phyloP scores from a whole-genome alignment of 306 rosid species.

The Rosa lucieae region DNA sequence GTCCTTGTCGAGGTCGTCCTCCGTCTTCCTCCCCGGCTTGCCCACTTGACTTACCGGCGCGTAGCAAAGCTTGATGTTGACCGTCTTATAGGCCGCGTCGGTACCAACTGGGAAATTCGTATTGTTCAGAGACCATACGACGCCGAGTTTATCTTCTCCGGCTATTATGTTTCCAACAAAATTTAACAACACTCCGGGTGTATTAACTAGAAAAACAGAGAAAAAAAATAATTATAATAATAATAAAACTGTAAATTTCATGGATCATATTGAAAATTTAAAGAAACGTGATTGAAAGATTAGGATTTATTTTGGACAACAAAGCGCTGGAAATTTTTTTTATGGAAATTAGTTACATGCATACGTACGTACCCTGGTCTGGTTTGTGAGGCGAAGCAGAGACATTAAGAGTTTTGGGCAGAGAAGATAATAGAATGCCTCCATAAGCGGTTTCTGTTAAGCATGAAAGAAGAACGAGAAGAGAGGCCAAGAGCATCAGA shows the following conservation, averaged over 20 bases:
- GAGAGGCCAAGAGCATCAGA: slow-evolving; percentile 39
- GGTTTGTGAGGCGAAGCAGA: slow-evolving; percentile 47
- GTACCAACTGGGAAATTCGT: slow-evolving; percentile 42
- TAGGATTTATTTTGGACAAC: neutral
- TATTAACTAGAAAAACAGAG: neutral
- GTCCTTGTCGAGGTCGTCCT: slow-evolving; percentile 56
- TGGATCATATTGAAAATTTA: neutral
- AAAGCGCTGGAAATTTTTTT: neutral
- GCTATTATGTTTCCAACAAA: slow-evolving; percentile 32
- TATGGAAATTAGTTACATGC: slow-evolving; percentile 7
- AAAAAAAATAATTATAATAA: no score
- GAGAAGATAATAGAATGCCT: slow-evolving; percentile 49
- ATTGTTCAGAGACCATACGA: slow-evolving; percentile 59
- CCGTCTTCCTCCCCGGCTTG: slow-evolving; percentile 84
- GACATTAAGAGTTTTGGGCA: slow-evolving; percentile 55
- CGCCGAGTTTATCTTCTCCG: slow-evolving; percentile 60
- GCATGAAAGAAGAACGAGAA: slow-evolving; percentile 29
- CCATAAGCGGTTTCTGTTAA: slow-evolving; percentile 50
- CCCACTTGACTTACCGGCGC: slow-evolving; percentile 75
- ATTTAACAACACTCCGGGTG: neutral
- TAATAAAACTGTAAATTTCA: neutral
- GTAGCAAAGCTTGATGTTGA: slow-evolving; percentile 70
- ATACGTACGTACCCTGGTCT: neutral
- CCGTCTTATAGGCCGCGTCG: slow-evolving; percentile 43
- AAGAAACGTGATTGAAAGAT: no score